These are phyloP conservation scores for Candida vaughaniae DNA, from an alignment of 805 yeast species.

Conservation along the genomic window DNA sequence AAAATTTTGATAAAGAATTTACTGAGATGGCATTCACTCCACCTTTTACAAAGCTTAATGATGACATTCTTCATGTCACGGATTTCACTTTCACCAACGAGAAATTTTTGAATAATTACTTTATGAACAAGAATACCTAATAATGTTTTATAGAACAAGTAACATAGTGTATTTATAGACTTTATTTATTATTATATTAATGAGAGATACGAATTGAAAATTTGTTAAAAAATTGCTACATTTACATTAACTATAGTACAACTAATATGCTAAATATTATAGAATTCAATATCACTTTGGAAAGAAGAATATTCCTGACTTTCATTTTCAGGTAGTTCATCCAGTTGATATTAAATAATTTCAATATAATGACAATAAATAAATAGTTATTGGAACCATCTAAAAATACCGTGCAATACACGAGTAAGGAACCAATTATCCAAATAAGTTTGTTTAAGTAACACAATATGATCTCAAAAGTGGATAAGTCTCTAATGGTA, in stretches of 20 bases:
- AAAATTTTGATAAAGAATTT: constrained; percentile 43
- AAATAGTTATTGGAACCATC: constrained; percentile 6
- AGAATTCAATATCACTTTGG: constrained; percentile 9
- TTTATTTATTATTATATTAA: constrained; percentile 2
- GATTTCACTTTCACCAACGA: constrained; percentile 44
- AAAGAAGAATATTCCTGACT: constrained; percentile 2
- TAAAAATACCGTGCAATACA: constrained; percentile 11
- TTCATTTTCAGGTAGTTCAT: constrained; percentile 9
- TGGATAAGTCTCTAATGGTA: constrained; percentile 16
- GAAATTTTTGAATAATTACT: constrained; percentile 23
- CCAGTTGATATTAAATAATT: constrained; percentile 23
- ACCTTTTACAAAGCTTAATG: constrained; percentile 18
- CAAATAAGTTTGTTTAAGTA: constrained; percentile 18
- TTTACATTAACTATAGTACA: constrained; percentile 5
- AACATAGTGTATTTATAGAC: constrained; percentile 3
- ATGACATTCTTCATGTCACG: constrained; percentile 38
- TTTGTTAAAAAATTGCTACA: neutral
- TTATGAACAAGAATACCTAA: constrained; percentile 2
- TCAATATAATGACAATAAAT: constrained; percentile 10
- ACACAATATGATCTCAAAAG: constrained; percentile 10
- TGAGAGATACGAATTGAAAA: neutral
- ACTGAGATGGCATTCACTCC: constrained; percentile 41
- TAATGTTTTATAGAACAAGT: constrained; percentile 4
- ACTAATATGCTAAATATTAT: constrained; percentile 9
- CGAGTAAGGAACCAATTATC: constrained; percentile 16